These are phyloP conservation scores for Albifimbria verrucaria DNA, from an alignment of 2,329 filamentous ascomycete species.

Conservation along the genomic window DNA sequence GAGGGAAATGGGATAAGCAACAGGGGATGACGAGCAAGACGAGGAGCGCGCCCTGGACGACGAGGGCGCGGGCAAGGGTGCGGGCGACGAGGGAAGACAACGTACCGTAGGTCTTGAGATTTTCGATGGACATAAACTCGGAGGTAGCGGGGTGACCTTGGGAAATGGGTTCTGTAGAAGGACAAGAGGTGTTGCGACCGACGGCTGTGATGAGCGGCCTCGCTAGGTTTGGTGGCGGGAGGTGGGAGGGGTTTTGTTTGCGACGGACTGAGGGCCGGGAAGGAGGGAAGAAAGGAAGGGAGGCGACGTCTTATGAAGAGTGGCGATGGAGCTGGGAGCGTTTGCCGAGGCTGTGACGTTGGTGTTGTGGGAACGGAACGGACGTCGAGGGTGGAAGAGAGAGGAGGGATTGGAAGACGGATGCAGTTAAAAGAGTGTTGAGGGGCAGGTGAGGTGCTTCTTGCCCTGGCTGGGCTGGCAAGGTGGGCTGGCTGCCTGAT, in stretches of 20 bases:
- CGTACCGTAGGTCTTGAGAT: constrained; percentile 93
- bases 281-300: background rate
- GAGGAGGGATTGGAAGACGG: constrained; percentile 15
- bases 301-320: background rate
- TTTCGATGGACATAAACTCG: constrained; percentile 99
- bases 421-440: constrained; percentile 2
- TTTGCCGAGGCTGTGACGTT: constrained; percentile 2
- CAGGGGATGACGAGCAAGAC: background rate
- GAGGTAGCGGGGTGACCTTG: constrained; percentile 57
- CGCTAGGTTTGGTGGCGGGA: too few relatives aligned
- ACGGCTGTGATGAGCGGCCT: constrained; percentile 42
- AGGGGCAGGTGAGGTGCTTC: background rate
- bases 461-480: background rate
- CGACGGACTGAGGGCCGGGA: constrained; percentile 5
- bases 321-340: background rate
- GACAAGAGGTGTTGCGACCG: constrained; percentile 44
- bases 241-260: constrained; percentile 15
- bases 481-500: background rate
- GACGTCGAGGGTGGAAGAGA: background rate
- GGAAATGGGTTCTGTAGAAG: constrained; percentile 49
- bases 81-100: constrained; percentile 16
- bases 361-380: constrained; percentile 12
- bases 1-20: background rate
- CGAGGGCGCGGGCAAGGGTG: too few relatives aligned
- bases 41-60: background rate